Percentiles rank a stretch among this genome's conserved stretches.
These are phyloP conservation scores for Coemansia sp. DNA, from an alignment of 192 early-diverging fungal genomes.

Conservation along the genomic window DNA sequence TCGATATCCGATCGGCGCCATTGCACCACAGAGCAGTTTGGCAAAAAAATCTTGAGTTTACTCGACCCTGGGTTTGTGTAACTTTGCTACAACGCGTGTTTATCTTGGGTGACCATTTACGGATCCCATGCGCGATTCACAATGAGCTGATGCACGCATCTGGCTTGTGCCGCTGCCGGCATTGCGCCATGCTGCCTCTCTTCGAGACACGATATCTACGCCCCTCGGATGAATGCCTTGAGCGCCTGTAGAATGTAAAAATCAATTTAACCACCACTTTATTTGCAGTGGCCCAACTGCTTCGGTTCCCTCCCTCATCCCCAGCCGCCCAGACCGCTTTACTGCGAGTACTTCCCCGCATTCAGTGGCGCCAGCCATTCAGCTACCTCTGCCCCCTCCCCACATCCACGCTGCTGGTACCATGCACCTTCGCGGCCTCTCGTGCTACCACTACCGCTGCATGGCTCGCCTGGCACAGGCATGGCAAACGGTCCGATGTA, in stretches of 20 bases:
- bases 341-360: conserved; percentile 2
- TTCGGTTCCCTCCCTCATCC: not conserved
- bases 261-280: conserved; percentile 6
- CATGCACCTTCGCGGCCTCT: not conserved
- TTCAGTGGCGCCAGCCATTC: not conserved
- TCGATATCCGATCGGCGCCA: not conserved
- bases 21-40: not conserved
- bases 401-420: not conserved
- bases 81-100: not conserved
- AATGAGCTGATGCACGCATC: conserved; percentile 3
- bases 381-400: not conserved
- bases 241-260: not conserved
- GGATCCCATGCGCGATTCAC: not conserved
- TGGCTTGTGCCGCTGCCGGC: not conserved
- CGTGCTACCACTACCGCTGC: not conserved
- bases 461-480: not conserved
- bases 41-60: not conserved
- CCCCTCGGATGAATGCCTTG: not conserved
- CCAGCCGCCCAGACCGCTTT: not conserved
- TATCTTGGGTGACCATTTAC: not conserved
- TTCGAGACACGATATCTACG: not conserved
- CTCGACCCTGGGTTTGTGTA: not conserved
- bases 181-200: not conserved
- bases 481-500: not conserved
- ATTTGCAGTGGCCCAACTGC: not conserved